Evolutionary conservation across 768 basidiomycete genomes (phyloP).

Genomic region (Auricularia sp.): DNA sequence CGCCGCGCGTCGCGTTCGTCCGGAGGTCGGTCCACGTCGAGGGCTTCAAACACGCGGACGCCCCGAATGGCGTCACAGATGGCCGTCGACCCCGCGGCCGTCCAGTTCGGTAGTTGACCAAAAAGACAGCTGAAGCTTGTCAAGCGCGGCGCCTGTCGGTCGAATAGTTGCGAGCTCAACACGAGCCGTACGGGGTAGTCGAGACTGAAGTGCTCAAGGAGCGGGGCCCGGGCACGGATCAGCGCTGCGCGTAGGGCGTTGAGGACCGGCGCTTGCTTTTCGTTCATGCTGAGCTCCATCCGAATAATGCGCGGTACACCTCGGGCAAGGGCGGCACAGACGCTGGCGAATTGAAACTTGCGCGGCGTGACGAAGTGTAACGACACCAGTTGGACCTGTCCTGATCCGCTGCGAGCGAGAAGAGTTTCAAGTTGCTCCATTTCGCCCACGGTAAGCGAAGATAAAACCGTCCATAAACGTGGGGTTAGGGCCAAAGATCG

Average conservation of each 20-base stretch:
- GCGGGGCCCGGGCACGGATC: neutral
- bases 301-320: neutral
- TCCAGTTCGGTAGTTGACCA: neutral
- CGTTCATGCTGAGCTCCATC: neutral
- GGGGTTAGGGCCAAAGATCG: neutral
- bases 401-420: neutral
- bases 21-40: neutral
- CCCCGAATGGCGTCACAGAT: neutral
- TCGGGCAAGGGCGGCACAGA: neutral
- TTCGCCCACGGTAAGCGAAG: neutral
- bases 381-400: neutral
- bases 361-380: slow-evolving; percentile 1
- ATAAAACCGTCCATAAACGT: neutral
- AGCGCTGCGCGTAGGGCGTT: neutral
- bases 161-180: neutral
- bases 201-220: neutral
- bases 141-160: neutral
- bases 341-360: neutral
- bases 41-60: neutral
- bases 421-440: neutral
- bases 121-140: neutral
- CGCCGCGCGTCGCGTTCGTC: neutral
- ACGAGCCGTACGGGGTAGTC: neutral
- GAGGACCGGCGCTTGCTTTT: neutral
- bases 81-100: neutral